These are phyloP conservation scores for Pleurotus tuber-regium DNA, from an alignment of 768 basidiomycete genomes.

Conservation along the genomic window DNA sequence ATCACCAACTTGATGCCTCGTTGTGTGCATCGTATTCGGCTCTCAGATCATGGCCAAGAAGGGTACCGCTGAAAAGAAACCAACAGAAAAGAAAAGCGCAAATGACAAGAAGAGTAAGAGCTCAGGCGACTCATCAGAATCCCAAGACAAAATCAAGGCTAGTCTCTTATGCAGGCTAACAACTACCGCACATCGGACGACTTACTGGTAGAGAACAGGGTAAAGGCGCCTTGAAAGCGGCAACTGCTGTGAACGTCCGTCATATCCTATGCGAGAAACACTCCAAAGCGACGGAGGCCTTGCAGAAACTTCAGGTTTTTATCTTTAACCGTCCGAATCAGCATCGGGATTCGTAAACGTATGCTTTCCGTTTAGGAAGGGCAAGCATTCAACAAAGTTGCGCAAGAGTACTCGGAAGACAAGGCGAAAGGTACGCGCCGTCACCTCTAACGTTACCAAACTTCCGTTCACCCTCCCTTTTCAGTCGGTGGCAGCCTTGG, in stretches of 20 bases:
- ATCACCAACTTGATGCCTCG: not conserved
- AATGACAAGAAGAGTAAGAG: slow-evolving; percentile 43
- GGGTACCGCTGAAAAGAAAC: slow-evolving; percentile 29
- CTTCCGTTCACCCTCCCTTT: slow-evolving; percentile 1
- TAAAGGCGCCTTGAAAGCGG: slow-evolving; percentile 68
- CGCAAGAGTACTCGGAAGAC: slow-evolving; percentile 88
- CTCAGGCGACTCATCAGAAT: slow-evolving; percentile 32
- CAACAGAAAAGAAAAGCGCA: slow-evolving; percentile 30
- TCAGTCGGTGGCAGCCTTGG: slow-evolving; percentile 83
- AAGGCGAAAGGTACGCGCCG: slow-evolving; percentile 79
- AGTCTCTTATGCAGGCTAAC: slow-evolving; percentile 2
- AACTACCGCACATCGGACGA: not conserved
- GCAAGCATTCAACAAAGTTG: slow-evolving; percentile 83
- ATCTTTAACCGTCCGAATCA: not conserved
- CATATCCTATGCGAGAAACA: slow-evolving; percentile 91
- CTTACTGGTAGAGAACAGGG: slow-evolving; percentile 22
- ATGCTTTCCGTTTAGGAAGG: slow-evolving; percentile 54
- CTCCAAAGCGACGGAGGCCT: slow-evolving; percentile 72
- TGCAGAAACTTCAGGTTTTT: slow-evolving; percentile 74
- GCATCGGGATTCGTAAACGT: not conserved
- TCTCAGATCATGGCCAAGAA: slow-evolving; percentile 34
- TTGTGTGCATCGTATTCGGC: not conserved
- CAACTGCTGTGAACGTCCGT: slow-evolving; percentile 80
- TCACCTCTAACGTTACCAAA: not conserved
- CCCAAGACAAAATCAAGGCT: slow-evolving; percentile 41